Evolutionary conservation across 345 rosid genomes (phyloP).

Genomic region (Salix exigua): DNA sequence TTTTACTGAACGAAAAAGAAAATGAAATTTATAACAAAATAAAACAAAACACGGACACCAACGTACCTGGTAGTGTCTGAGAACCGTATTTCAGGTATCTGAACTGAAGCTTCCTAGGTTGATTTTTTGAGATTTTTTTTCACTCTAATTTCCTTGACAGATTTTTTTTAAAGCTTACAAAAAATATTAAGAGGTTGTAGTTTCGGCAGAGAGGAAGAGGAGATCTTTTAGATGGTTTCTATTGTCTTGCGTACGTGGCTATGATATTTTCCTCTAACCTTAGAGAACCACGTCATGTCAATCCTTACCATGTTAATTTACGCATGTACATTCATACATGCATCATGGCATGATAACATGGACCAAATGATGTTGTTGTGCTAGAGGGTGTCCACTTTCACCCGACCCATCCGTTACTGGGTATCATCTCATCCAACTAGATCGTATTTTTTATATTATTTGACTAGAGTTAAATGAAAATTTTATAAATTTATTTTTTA

Average conservation of each 20-base stretch:
- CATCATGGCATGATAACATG: not conserved
- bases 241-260: constrained; percentile 46
- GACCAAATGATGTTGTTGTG: too few species aligned
- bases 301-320: not conserved
- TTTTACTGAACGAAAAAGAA: not conserved
- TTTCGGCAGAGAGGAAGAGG: not conserved
- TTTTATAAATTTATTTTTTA: too few species aligned
- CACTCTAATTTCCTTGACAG: not conserved
- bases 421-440: too few species aligned
- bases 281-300: constrained; percentile 40
- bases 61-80: not conserved
- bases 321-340: not conserved
- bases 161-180: not conserved
- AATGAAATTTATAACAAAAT: not conserved
- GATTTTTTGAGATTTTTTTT: not conserved
- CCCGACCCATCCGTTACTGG: too few species aligned
- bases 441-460: too few species aligned
- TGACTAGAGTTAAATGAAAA: too few species aligned
- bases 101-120: not conserved
- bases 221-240: constrained; percentile 45
- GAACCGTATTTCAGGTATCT: not conserved
- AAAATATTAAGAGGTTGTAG: constrained; percentile 19
- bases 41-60: not conserved
- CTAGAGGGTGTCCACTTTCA: too few species aligned
- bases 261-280: constrained; percentile 59